phyloP scores from a whole-genome alignment of 768 basidiomycete genomes.

The Thelephora aurantiotincta region DNA sequence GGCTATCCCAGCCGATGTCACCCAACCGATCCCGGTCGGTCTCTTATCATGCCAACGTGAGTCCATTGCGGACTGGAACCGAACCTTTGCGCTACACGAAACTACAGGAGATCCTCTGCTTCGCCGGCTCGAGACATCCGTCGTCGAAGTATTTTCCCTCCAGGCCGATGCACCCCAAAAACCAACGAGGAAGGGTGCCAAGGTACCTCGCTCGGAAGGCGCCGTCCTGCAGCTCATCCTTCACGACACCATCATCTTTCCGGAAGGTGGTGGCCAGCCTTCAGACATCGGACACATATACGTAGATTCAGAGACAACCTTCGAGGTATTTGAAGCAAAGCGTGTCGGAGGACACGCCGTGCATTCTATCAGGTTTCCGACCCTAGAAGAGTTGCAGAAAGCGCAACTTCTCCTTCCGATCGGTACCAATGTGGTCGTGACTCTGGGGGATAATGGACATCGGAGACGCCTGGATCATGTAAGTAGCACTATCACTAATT shows the following conservation, averaged over 20 bases:
- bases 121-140: constrained; percentile 37
- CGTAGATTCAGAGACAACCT: constrained; percentile 27
- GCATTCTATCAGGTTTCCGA: constrained; percentile 43
- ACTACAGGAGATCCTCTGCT: constrained; percentile 56
- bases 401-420: constrained; percentile 33
- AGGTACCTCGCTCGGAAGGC: constrained; percentile 28
- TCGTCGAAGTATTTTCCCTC: constrained; percentile 29
- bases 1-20: constrained; percentile 34
- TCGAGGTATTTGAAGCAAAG: constrained; percentile 53
- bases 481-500: constrained; percentile 13
- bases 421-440: constrained; percentile 36
- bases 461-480: constrained; percentile 64
- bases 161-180: constrained; percentile 18
- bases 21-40: constrained; percentile 51
- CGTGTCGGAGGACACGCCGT: constrained; percentile 62
- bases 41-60: constrained; percentile 63
- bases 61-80: background rate
- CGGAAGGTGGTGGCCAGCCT: constrained; percentile 75
- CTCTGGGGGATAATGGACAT: constrained; percentile 45
- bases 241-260: constrained; percentile 70
- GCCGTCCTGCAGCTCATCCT: constrained; percentile 48
- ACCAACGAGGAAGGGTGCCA: constrained; percentile 30
- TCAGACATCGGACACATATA: constrained; percentile 52
- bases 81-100: background rate
- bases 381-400: constrained; percentile 23